Conservation (phyloP, 805 yeast species). For the Wickerhamiella bombiphila region DNA sequence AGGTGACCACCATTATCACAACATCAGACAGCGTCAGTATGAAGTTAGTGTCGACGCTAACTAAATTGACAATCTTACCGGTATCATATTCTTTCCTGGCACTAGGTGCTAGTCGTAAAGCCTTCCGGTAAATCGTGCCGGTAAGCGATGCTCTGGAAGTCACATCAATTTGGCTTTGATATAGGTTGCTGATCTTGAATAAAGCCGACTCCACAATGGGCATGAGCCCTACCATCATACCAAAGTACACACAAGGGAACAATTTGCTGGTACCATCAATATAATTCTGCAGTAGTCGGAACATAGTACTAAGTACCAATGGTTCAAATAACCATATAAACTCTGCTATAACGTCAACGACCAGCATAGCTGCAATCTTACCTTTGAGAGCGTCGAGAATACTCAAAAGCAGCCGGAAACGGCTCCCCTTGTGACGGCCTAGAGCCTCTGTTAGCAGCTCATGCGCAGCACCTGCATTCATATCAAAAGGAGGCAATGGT, state of each 20-base stretch:
- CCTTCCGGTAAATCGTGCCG: slow-evolving; percentile 51
- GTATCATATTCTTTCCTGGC: slow-evolving; percentile 46
- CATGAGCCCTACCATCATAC: slow-evolving; percentile 2
- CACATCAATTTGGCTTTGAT: slow-evolving; percentile 2
- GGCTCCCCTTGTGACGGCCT: not conserved
- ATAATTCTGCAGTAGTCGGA: not conserved
- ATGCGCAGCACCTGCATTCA: not conserved
- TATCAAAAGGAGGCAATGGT: not conserved
- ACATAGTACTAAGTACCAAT: not conserved
- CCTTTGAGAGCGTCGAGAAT: not conserved
- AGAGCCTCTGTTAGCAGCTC: not conserved
- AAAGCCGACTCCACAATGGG: slow-evolving; percentile 6
- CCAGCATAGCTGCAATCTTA: not conserved
- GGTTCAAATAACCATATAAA: not conserved
- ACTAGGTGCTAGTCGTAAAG: slow-evolving; percentile 41
- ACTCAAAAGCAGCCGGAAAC: not conserved
- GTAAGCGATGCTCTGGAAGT: slow-evolving; percentile 28
- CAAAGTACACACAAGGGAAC: slow-evolving; percentile 4
- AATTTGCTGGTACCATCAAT: not conserved
- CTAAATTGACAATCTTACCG: slow-evolving; percentile 67
- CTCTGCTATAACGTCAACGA: not conserved
- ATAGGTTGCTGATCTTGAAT: slow-evolving; percentile 1
- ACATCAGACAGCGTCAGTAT: slow-evolving; percentile 57
- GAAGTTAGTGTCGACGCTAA: slow-evolving; percentile 59
- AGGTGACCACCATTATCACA: slow-evolving; percentile 77